These are phyloP conservation scores for Bryoerythrophyllum caledonicum DNA, from an alignment of 225 moss, liverwort and hornwort species.

Conservation along the genomic window DNA sequence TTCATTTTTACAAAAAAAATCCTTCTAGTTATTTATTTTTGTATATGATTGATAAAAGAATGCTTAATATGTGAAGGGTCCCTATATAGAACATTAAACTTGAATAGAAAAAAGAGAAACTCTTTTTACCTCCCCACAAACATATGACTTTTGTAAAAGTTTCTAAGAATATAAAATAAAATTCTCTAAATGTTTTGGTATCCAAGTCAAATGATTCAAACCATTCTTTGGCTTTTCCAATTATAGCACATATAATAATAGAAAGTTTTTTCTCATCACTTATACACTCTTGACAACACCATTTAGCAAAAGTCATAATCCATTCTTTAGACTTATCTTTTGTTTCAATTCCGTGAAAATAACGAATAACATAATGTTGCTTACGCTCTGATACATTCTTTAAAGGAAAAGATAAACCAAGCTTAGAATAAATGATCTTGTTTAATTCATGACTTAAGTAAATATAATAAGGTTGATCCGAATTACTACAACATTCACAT, in stretches of 20 bases:
- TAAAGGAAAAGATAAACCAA: not conserved
- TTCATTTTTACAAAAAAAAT: too few species aligned
- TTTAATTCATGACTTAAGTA: not conserved
- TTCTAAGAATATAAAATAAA: not conserved
- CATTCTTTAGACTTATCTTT: not conserved
- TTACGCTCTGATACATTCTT: not conserved
- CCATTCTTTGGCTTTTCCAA: not conserved
- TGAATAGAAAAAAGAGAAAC: not conserved
- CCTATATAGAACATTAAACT: too few species aligned
- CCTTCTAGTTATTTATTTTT: not conserved
- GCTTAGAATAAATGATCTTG: not conserved
- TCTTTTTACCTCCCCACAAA: not conserved
- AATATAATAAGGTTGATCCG: not conserved
- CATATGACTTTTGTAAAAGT: not conserved
- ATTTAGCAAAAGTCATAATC: conserved; percentile 3
- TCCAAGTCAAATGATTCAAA: not conserved
- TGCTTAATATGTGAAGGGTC: too few species aligned
- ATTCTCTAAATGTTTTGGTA: not conserved
- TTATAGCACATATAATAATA: not conserved
- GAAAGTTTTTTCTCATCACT: not conserved
- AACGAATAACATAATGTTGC: not conserved
- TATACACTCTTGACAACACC: not conserved
- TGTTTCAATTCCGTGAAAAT: not conserved
- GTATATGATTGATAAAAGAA: too few species aligned
- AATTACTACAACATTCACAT: not conserved